These are phyloP conservation scores for Cercis canadensis DNA, from an alignment of 306 rosid species.

Conservation along the genomic window DNA sequence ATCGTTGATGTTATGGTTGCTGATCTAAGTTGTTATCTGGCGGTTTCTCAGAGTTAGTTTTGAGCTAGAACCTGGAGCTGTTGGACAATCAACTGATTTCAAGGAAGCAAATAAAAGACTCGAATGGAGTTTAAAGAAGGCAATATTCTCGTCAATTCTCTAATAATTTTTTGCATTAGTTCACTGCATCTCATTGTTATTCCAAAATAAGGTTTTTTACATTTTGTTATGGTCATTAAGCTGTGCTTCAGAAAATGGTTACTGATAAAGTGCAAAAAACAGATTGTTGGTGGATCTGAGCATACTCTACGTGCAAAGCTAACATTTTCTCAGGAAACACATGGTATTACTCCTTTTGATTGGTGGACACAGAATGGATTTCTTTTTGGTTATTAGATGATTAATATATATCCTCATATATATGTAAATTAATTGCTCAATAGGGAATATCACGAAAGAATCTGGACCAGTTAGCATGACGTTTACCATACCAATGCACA, in stretches of 20 bases:
- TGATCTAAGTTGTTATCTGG: slow-evolving; percentile 33
- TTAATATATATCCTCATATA: slow-evolving; percentile 22
- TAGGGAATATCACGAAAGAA: slow-evolving; percentile 81
- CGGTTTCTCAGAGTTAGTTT: slow-evolving; percentile 72
- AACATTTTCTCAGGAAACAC: slow-evolving; percentile 72
- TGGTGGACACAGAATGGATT: slow-evolving; percentile 21
- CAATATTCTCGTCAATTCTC: slow-evolving; percentile 42
- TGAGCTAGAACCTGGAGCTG: slow-evolving; percentile 80
- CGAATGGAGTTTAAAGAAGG: slow-evolving; percentile 84
- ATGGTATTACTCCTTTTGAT: slow-evolving; percentile 51
- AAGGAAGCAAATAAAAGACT: slow-evolving; percentile 78
- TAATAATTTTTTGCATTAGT: background rate
- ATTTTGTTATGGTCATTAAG: too few relatives aligned
- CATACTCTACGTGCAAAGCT: slow-evolving; percentile 84
- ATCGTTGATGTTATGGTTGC: slow-evolving; percentile 17
- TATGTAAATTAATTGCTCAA: slow-evolving; percentile 37
- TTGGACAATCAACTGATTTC: slow-evolving; percentile 81
- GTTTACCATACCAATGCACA: slow-evolving; percentile 86
- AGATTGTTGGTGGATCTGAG: slow-evolving; percentile 79
- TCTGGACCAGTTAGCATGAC: slow-evolving; percentile 92
- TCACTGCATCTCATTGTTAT: background rate
- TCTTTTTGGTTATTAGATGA: slow-evolving; percentile 12
- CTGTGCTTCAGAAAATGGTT: slow-evolving; percentile 28
- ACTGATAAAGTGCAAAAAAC: slow-evolving; percentile 54
- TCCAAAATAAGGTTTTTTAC: too few relatives aligned